These are phyloP conservation scores for Saccharomyces uvarum DNA, from an alignment of 1,139 yeast genomes.

Conservation along the genomic window DNA sequence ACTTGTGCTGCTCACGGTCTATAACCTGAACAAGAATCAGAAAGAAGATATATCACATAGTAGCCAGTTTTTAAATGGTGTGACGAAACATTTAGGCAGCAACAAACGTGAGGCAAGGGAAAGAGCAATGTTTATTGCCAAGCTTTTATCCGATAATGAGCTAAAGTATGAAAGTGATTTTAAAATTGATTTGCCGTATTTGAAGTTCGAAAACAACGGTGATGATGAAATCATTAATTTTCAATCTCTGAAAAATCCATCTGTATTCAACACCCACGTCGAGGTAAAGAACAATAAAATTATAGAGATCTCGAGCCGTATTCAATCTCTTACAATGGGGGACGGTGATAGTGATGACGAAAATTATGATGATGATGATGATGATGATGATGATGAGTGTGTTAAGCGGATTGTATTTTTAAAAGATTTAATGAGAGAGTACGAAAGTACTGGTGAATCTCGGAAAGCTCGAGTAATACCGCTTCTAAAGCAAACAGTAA, in stretches of 20 bases:
- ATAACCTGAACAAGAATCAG: conserved; percentile 10
- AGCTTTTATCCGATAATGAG: conserved; percentile 28
- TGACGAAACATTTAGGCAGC: conserved; percentile 31
- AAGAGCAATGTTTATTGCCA: conserved; percentile 36
- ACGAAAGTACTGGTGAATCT: conserved; percentile 15
- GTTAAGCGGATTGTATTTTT: conserved; percentile 27
- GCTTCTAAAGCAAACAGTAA: conserved; percentile 29
- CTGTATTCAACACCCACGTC: not conserved
- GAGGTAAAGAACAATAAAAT: not conserved
- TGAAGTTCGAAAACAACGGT: conserved; percentile 6
- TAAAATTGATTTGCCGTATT: conserved; percentile 19
- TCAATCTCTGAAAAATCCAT: conserved; percentile 8
- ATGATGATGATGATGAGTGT: conserved; percentile 15
- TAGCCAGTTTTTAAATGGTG: conserved; percentile 27
- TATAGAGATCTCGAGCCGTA: not conserved
- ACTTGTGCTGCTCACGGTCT: conserved; percentile 21
- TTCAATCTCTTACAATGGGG: conserved; percentile 11
- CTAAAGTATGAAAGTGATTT: conserved; percentile 30
- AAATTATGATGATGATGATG: conserved; percentile 9
- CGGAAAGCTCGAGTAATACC: conserved; percentile 11
- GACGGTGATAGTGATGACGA: conserved; percentile 22
- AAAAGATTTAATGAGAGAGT: conserved; percentile 32
- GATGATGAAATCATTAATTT: conserved; percentile 19
- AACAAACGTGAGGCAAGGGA: conserved; percentile 27
- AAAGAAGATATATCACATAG: conserved; percentile 20